A percentile compares a stretch with the other conserved stretches of the same genome.
Conservation (phyloP, 2,329 filamentous ascomycete genomes). For the Neofusicoccum ribis region DNA sequence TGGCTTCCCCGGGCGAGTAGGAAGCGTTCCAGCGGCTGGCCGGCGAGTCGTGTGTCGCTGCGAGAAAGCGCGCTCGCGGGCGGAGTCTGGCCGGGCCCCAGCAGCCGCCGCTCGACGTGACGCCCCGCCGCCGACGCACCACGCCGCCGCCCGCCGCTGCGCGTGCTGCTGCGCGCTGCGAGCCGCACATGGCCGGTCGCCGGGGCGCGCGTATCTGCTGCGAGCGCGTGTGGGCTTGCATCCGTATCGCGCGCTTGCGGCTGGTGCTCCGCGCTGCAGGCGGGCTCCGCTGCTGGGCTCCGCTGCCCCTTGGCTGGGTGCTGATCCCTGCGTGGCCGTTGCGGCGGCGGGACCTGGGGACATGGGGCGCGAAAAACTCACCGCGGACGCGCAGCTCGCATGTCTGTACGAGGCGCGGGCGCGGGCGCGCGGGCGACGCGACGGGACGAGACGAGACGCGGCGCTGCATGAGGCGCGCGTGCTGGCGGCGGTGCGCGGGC, state of each 20-base stretch:
- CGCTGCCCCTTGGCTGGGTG: neutral
- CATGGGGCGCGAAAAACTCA: neutral
- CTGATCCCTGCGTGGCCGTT: slow-evolving; percentile 11
- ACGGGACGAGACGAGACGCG: no score
- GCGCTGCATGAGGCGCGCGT: neutral
- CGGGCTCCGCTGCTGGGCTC: neutral
- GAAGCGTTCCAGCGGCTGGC: slow-evolving; percentile 7
- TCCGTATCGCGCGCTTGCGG: slow-evolving; percentile 16
- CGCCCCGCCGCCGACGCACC: neutral
- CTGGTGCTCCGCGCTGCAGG: neutral
- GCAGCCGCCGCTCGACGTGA: no score
- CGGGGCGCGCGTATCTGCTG: neutral
- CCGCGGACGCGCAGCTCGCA: neutral
- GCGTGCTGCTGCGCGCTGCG: neutral
- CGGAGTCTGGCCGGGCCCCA: neutral
- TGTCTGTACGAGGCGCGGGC: no score
- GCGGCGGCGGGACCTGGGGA: neutral
- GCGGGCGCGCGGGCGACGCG: no score
- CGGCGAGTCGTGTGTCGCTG: neutral
- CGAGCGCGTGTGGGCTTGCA: neutral
- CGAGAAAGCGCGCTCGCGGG: neutral
- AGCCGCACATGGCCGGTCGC: neutral
- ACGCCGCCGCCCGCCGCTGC: neutral
- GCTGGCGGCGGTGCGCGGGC: neutral
- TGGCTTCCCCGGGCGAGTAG: slow-evolving; percentile 12